These are phyloP conservation scores for Didymosphaeria variabile DNA, from an alignment of 2,329 filamentous ascomycete species.

Conservation along the genomic window DNA sequence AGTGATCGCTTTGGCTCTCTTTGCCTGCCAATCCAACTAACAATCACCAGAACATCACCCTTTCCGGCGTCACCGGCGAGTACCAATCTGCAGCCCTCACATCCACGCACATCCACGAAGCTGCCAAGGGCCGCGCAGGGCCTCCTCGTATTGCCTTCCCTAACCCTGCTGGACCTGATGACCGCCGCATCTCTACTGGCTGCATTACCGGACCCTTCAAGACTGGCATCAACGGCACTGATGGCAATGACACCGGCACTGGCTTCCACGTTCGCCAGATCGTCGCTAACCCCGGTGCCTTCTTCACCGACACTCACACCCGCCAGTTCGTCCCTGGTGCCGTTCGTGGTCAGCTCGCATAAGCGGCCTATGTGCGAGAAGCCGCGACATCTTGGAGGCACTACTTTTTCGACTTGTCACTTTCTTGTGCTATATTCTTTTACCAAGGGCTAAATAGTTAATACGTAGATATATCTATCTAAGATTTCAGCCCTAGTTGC, in stretches of 20 bases:
- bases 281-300: neutral
- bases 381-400: too few relatives aligned
- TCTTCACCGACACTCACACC: neutral
- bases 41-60: slow-evolving; percentile 58
- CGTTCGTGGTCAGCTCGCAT: neutral
- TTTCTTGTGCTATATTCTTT: too few relatives aligned
- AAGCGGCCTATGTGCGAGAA: neutral
- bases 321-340: neutral
- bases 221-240: neutral
- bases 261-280: neutral
- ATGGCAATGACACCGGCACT: neutral
- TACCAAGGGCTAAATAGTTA: too few relatives aligned
- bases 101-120: slow-evolving; percentile 67
- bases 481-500: too few relatives aligned
- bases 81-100: slow-evolving; percentile 63
- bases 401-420: too few relatives aligned
- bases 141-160: slow-evolving; percentile 57
- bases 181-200: neutral
- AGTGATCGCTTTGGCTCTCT: slow-evolving; percentile 34
- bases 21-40: slow-evolving; percentile 42
- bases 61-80: slow-evolving; percentile 60
- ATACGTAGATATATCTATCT: too few relatives aligned
- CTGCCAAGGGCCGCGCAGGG: slow-evolving; percentile 55
- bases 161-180: slow-evolving; percentile 26
- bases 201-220: neutral